phyloP scores from a whole-genome alignment of 2,329 filamentous ascomycete genomes.

The Ascochyta clinopodiicola region DNA sequence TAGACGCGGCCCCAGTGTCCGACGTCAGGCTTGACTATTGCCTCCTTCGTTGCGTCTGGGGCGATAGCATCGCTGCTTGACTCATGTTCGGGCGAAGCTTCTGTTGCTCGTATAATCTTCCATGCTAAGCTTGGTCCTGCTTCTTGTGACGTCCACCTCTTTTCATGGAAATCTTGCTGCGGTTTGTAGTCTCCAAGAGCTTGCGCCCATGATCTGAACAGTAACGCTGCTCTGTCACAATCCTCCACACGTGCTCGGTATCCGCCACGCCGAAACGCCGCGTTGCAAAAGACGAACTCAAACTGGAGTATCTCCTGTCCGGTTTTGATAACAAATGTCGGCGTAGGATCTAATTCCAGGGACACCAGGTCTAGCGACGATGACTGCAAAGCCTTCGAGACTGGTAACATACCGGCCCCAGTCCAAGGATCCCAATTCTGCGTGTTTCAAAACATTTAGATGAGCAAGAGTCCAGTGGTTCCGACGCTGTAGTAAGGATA shows the following conservation, averaged over 20 bases:
- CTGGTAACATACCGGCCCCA: constrained; percentile 1
- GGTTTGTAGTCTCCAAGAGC: constrained; percentile 24
- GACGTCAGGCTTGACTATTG: not conserved
- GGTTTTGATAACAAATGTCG: constrained; percentile 33
- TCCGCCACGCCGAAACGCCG: constrained; percentile 23
- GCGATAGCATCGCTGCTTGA: not conserved
- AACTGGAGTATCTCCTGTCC: constrained; percentile 19
- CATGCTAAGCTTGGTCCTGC: constrained; percentile 21
- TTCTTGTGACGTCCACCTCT: constrained; percentile 26
- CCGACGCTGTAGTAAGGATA: not conserved
- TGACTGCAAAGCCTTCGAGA: not conserved
- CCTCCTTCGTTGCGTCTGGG: not conserved
- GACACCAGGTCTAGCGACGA: constrained; percentile 28
- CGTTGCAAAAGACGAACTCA: constrained; percentile 32
- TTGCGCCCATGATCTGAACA: constrained; percentile 39
- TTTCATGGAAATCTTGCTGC: constrained; percentile 22
- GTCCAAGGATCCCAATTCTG: not conserved
- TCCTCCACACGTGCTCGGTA: constrained; percentile 17
- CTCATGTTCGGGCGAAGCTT: not conserved
- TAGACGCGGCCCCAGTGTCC: constrained; percentile 2
- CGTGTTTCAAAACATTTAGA: not conserved
- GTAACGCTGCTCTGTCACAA: constrained; percentile 19
- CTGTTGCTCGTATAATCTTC: constrained; percentile 27
- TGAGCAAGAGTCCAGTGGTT: not conserved
- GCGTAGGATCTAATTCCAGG: constrained; percentile 30